A percentile compares a stretch with the other conserved stretches of the same genome.
Conservation (phyloP, 768 basidiomycete genomes). For the Trametes cubensis region DNA sequence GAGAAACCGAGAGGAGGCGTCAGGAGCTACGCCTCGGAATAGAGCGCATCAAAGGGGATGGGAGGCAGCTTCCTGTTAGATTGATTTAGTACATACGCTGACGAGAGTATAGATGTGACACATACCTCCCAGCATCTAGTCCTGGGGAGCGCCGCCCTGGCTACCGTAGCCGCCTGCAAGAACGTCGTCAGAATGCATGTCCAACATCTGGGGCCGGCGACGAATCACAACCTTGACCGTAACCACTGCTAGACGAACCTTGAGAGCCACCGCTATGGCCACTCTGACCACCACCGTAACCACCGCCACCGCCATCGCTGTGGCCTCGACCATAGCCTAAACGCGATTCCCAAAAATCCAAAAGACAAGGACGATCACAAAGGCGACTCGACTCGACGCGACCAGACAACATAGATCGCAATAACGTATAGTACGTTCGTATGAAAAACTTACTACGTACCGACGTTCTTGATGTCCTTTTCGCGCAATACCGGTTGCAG, state of each 20-base stretch:
- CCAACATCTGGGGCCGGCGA: neutral
- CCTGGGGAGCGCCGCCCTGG: slow-evolving; percentile 25
- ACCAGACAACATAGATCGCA: no score
- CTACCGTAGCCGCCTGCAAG: slow-evolving; percentile 25
- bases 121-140: slow-evolving; percentile 25
- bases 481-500: no score
- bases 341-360: neutral
- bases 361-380: no score
- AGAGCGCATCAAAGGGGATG: neutral
- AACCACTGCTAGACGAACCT: slow-evolving; percentile 11
- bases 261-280: slow-evolving; percentile 30
- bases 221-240: slow-evolving; percentile 12
- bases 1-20: slow-evolving; percentile 16
- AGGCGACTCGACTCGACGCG: no score
- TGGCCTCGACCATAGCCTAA: slow-evolving; percentile 38
- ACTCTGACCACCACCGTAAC: slow-evolving; percentile 33
- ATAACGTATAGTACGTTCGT: no score
- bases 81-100: neutral
- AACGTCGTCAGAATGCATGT: neutral
- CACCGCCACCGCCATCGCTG: slow-evolving; percentile 33
- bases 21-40: slow-evolving; percentile 7
- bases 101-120: neutral
- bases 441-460: no score
- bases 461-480: no score
- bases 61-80: no score